Conservation (phyloP, 352 stramenopile genomes). For the Globisporangium lucens region DNA sequence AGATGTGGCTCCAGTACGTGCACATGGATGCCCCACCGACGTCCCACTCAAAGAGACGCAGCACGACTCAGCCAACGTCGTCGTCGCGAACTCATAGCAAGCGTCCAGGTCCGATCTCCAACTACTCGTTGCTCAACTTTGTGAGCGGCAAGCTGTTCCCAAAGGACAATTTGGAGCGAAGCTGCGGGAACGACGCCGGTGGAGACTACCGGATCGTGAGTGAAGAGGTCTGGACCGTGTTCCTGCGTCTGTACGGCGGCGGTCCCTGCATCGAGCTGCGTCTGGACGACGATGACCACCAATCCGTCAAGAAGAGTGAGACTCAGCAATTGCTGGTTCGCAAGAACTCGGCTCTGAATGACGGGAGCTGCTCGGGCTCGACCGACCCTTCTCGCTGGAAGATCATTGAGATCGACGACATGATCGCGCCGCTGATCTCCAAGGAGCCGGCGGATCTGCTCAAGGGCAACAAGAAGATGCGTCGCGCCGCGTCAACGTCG, state of each 20-base stretch:
- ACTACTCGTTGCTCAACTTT: slow-evolving; percentile 67
- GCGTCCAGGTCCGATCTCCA: slow-evolving; percentile 54
- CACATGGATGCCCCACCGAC: slow-evolving; percentile 28
- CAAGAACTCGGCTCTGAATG: slow-evolving; percentile 5
- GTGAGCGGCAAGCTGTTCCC: slow-evolving; percentile 56
- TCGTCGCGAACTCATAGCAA: slow-evolving; percentile 9
- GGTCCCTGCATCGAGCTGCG: slow-evolving; percentile 56
- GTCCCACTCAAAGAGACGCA: neutral
- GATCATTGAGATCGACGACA: slow-evolving; percentile 56
- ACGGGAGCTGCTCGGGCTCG: neutral
- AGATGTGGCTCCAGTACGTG: slow-evolving; percentile 69
- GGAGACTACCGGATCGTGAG: slow-evolving; percentile 66
- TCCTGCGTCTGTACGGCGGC: slow-evolving; percentile 55
- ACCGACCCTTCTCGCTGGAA: slow-evolving; percentile 29
- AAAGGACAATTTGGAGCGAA: slow-evolving; percentile 38
- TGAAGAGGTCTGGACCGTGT: slow-evolving; percentile 64
- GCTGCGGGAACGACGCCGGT: slow-evolving; percentile 28
- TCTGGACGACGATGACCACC: slow-evolving; percentile 2
- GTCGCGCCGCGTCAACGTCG: slow-evolving; percentile 5
- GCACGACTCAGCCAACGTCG: neutral
- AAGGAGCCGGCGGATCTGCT: slow-evolving; percentile 7
- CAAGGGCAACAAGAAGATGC: slow-evolving; percentile 17
- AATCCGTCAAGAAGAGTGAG: neutral
- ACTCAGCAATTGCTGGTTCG: slow-evolving; percentile 1
- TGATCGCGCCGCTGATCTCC: slow-evolving; percentile 17